Evolutionary conservation across 2,329 filamentous ascomycete species (phyloP).

Genomic region (Alternaria novae-zelandiae): DNA sequence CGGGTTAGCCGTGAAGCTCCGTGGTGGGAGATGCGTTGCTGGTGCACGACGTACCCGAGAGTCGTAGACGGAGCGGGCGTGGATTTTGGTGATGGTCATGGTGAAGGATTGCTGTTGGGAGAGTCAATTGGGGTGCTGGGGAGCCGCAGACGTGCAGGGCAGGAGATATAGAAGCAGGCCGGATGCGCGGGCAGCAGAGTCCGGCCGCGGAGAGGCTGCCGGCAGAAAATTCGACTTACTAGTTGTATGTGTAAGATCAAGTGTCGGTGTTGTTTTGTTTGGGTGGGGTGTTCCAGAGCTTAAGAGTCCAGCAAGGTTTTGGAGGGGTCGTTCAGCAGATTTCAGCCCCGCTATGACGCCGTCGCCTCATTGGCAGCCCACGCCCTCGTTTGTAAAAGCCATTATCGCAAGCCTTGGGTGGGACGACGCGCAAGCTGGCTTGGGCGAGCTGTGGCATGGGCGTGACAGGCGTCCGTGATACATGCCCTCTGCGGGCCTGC

Average conservation of each 20-base stretch:
- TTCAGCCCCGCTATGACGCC: slow-evolving; percentile 31
- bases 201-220: slow-evolving; percentile 46
- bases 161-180: slow-evolving; percentile 33
- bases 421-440: slow-evolving; percentile 1
- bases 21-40: not conserved
- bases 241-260: slow-evolving; percentile 32
- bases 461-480: not conserved
- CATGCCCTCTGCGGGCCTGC: not conserved
- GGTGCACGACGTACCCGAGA: slow-evolving; percentile 65
- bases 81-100: slow-evolving; percentile 73
- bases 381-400: slow-evolving; percentile 30
- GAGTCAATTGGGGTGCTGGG: slow-evolving; percentile 32
- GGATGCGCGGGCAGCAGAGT: slow-evolving; percentile 31
- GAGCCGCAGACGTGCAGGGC: slow-evolving; percentile 14
- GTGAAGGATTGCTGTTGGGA: slow-evolving; percentile 47
- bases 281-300: slow-evolving; percentile 27
- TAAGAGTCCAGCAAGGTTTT: slow-evolving; percentile 26
- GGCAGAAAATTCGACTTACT: slow-evolving; percentile 42
- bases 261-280: slow-evolving; percentile 35
- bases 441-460: not conserved
- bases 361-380: slow-evolving; percentile 27
- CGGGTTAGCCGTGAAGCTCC: slow-evolving; percentile 12
- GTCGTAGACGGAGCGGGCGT: slow-evolving; percentile 86
- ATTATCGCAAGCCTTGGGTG: slow-evolving; percentile 27
- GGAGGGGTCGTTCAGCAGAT: slow-evolving; percentile 33